Evolutionary conservation across 352 stramenopile genomes (phyloP).

Genomic region (Pythium dissotocum): DNA sequence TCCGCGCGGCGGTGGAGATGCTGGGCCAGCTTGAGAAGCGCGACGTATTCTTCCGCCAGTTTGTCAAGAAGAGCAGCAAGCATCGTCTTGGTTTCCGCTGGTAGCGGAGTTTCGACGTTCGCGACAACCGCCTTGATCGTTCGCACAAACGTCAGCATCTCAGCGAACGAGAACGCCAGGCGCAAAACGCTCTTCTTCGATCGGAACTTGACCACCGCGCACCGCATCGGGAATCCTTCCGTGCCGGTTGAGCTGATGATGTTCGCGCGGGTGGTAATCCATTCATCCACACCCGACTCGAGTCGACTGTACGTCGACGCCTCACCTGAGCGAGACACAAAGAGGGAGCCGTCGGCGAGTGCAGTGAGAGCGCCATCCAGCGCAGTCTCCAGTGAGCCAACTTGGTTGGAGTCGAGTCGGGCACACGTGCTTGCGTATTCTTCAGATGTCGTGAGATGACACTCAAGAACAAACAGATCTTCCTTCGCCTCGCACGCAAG

Average conservation of each 20-base stretch:
- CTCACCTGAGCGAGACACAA: conserved; percentile 39
- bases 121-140: conserved; percentile 21
- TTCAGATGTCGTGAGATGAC: conserved; percentile 67
- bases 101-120: conserved; percentile 16
- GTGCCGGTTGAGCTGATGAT: conserved; percentile 14
- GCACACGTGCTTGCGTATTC: conserved; percentile 39
- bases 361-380: conserved; percentile 59
- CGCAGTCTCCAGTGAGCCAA: conserved; percentile 45
- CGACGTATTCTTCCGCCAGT: conserved; percentile 45
- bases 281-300: conserved; percentile 53
- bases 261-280: conserved; percentile 33
- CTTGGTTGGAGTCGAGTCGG: conserved; percentile 47
- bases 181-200: conserved; percentile 49
- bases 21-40: conserved; percentile 50
- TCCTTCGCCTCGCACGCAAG: conserved; percentile 67
- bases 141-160: conserved; percentile 46
- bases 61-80: conserved; percentile 31
- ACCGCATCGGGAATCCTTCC: conserved; percentile 61
- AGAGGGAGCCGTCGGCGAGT: conserved; percentile 58
- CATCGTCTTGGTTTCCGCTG: conserved; percentile 3
- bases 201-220: conserved; percentile 65
- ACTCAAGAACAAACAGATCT: conserved; percentile 76
- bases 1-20: conserved; percentile 66
- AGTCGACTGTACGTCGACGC: conserved; percentile 58
- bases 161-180: conserved; percentile 54